Evolutionary conservation across 1,284 basidiomycete genomes (phyloP).

Genomic region (Marasmius oreades): DNA sequence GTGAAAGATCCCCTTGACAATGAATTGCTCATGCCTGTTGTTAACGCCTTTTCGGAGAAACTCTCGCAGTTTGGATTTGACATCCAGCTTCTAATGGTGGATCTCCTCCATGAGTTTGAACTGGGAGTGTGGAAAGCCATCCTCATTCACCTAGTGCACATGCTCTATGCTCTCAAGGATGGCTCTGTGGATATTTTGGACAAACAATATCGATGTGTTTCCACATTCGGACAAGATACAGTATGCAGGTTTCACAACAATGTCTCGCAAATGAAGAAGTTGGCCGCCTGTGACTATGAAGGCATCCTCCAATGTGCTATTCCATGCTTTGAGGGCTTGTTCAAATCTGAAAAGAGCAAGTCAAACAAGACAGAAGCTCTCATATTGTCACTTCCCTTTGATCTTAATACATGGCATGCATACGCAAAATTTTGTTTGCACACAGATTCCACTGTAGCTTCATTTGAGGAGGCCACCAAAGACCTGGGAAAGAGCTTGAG

Average conservation of each 20-base stretch:
- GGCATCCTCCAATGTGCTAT: conserved; percentile 29
- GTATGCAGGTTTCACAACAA: conserved; percentile 27
- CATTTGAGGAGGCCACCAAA: no score
- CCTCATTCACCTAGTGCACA: conserved; percentile 21
- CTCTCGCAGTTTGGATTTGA: conserved; percentile 17
- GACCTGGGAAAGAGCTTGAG: no score
- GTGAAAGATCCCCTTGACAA: conserved; percentile 13
- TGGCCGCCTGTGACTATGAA: conserved; percentile 30
- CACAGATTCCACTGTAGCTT: no score
- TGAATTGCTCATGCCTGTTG: no score
- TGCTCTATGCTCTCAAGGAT: conserved; percentile 12
- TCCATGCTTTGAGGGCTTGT: conserved; percentile 22
- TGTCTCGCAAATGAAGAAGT: conserved; percentile 28
- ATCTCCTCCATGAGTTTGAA: no score
- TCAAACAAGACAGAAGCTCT: conserved; percentile 10
- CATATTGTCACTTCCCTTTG: no score
- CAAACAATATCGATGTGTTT: conserved; percentile 1
- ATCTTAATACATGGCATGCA: conserved; percentile 17
- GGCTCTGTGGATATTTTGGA: conserved; percentile 7
- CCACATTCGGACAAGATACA: conserved; percentile 22
- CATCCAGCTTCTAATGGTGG: background rate
- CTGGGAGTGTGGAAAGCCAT: conserved; percentile 24
- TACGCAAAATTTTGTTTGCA: no score
- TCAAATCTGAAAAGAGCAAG: conserved; percentile 14
- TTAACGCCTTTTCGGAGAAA: background rate